Percentiles rank a stretch among this genome's conserved stretches.
These are phyloP conservation scores for Pythium brassicae DNA, from an alignment of 352 stramenopile genomes.

Conservation along the genomic window DNA sequence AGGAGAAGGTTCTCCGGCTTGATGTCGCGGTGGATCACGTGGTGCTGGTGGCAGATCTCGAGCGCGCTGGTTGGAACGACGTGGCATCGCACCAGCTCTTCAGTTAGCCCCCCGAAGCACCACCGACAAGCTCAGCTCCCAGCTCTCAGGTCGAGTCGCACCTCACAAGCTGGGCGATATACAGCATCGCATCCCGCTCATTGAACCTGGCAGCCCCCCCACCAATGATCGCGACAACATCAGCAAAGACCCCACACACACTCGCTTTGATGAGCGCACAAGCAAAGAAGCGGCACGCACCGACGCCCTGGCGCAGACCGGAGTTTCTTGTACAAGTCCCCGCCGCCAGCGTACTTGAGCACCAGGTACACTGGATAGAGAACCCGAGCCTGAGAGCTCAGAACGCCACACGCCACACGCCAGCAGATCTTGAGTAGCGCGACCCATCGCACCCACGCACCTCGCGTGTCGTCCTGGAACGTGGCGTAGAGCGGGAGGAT, in stretches of 20 bases:
- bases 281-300: constrained; percentile 14
- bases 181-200: constrained; percentile 59
- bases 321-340: constrained; percentile 83
- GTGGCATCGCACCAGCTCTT: neutral
- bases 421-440: neutral
- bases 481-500: constrained; percentile 85
- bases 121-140: neutral
- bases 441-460: too few species aligned
- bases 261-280: too few species aligned
- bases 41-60: constrained; percentile 71
- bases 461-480: constrained; percentile 74
- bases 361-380: constrained; percentile 72
- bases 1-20: constrained; percentile 95
- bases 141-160: constrained; percentile 6
- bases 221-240: neutral
- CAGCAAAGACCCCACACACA: neutral
- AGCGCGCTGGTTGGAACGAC: constrained; percentile 29
- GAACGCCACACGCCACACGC: neutral
- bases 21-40: constrained; percentile 93
- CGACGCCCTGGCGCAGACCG: constrained; percentile 36
- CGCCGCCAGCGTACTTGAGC: constrained; percentile 80
- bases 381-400: neutral
- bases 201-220: constrained; percentile 27
- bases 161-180: constrained; percentile 72
- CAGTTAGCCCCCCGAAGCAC: neutral